Base-by-base conservation (phyloP, 2,329 filamentous ascomycete genomes). In the Albifimbria verrucaria region DNA sequence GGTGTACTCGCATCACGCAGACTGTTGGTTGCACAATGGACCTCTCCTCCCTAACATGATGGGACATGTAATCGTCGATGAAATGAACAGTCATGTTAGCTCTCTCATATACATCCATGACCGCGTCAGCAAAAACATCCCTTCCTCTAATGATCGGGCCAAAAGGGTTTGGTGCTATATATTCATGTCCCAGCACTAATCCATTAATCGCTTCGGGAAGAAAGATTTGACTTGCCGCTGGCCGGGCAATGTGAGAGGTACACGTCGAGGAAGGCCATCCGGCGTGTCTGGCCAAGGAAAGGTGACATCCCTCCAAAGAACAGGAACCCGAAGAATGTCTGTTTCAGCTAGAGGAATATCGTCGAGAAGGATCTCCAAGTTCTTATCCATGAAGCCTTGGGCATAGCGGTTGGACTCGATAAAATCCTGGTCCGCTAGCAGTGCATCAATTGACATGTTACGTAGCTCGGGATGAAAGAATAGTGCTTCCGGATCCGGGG, bases 1-100 rank as follows among this genome's bases (percentile, higher is more conserved):
- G 32, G 32, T 39, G 32, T 39, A 15, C 32, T 39, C 11, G 32
- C 12, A 15, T 59, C 48, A 6, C 62, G 48, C 5, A 64, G 45
- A 5, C 57, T 60, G 26, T 66, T 65, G 2, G 60, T 59, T 2
- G 58, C 59, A 12, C 61, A 65, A 23, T 66, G 60, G 39, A 65
- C 58, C 43, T 65, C 62, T 1, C 62, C 62, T 2, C 54, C 48
- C 51, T 21, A 3, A 62, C 46, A 28, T 66, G 62, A 49, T 67
- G 62, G 4, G 52, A 55, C 44, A 60, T 49, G 43, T 55, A 65
- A 43, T 61, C 59, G 12, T 67, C 59, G 1, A 66, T 45, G 12
- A 59, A 59, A 2, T 41, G 46, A 10, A 64, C 54, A 1, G 50
- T 55, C 52, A 62, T 60, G 3, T 52, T 52, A 0, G 57, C 58